Conservation (phyloP, 2,329 filamentous ascomycete species). For the Colletotrichum incanum region DNA sequence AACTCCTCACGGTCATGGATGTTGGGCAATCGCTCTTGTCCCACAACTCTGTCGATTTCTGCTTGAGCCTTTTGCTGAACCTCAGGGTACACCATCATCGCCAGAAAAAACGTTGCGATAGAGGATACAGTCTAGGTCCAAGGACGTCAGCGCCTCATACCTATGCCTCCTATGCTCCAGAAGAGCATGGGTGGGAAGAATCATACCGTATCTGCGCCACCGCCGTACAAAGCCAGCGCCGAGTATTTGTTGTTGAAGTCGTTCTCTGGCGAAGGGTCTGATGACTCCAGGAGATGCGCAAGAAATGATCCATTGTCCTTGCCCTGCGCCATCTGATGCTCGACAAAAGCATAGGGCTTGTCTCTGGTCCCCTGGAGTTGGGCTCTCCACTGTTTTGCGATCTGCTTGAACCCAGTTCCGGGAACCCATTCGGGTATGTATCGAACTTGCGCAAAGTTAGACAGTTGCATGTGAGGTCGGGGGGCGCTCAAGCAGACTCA, state of each 20-base stretch:
- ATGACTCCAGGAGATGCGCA: conserved; percentile 11
- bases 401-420: conserved; percentile 40
- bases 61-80: conserved; percentile 62
- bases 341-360: conserved; percentile 48
- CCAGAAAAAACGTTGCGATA: conserved; percentile 61
- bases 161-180: no score
- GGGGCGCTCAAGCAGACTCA: not conserved
- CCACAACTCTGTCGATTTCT: conserved; percentile 68
- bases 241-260: conserved; percentile 34
- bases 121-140: conserved; percentile 50
- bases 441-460: conserved; percentile 46
- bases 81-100: conserved; percentile 63
- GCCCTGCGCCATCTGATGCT: conserved; percentile 38
- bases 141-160: not conserved
- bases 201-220: conserved; percentile 44
- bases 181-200: conserved; percentile 41
- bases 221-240: conserved; percentile 37
- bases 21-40: conserved; percentile 60
- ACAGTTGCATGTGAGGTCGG: no score
- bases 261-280: conserved; percentile 10
- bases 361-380: conserved; percentile 26
- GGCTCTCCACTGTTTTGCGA: conserved; percentile 30
- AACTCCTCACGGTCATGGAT: conserved; percentile 64
- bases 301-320: conserved; percentile 35
- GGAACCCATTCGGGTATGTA: conserved; percentile 43